Conservation (phyloP, 1,284 basidiomycete genomes). For the Microbotryomycetes sp. region DNA sequence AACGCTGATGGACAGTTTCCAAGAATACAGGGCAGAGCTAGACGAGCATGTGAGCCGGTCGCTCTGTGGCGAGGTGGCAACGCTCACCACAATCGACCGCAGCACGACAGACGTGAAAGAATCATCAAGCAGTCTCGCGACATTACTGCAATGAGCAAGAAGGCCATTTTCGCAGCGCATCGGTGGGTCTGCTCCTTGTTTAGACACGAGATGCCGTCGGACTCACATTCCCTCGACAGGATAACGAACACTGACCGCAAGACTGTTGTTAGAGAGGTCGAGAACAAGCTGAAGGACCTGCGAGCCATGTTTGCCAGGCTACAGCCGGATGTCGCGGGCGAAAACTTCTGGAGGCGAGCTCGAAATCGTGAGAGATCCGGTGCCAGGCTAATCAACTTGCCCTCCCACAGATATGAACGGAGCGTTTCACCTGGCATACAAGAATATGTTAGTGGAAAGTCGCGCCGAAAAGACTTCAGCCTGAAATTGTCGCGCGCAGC, state of each 20-base stretch:
- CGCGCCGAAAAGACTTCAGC: conserved; percentile 11
- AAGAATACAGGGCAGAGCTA: conserved; percentile 57
- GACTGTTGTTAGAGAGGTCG: conserved; percentile 52
- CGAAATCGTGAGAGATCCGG: background rate
- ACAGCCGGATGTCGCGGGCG: conserved; percentile 55
- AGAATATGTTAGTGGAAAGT: conserved; percentile 38
- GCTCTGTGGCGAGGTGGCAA: background rate
- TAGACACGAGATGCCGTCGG: background rate
- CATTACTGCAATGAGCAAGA: conserved; percentile 87
- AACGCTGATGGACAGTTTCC: conserved; percentile 46
- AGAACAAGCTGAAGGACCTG: conserved; percentile 63
- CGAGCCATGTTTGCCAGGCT: conserved; percentile 58
- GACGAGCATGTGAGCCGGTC: conserved; percentile 59
- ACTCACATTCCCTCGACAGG: background rate
- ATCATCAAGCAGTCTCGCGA: conserved; percentile 74
- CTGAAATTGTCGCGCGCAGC: conserved; percentile 49
- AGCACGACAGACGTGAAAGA: conserved; percentile 52
- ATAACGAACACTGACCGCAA: conserved; percentile 7
- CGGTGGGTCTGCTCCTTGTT: conserved; percentile 54
- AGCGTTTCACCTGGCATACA: conserved; percentile 39
- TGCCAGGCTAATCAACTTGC: background rate
- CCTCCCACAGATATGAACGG: conserved; percentile 28
- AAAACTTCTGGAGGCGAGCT: conserved; percentile 59
- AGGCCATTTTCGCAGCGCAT: conserved; percentile 87
- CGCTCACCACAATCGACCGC: background rate